Percentiles rank a stretch among this genome's conserved stretches.
These are phyloP conservation scores for Clonostachys rhizophaga DNA, from an alignment of 2,329 filamentous ascomycete genomes.

Conservation along the genomic window DNA sequence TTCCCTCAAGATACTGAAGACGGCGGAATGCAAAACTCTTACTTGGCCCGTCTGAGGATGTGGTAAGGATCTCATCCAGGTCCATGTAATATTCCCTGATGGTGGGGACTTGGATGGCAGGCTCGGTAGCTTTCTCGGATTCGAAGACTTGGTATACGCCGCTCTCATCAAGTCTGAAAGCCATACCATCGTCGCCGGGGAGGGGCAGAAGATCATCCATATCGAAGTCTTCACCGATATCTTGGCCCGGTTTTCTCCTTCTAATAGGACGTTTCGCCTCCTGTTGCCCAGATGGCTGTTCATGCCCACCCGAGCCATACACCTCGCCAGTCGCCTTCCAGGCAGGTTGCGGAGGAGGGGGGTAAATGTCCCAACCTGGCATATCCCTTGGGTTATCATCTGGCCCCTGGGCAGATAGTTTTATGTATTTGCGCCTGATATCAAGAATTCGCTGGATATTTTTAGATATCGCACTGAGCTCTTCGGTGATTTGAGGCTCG, in stretches of 20 bases:
- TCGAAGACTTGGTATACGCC: constrained; percentile 94
- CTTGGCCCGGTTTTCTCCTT: constrained; percentile 77
- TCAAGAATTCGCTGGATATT: constrained; percentile 91
- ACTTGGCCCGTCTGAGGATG: constrained; percentile 92
- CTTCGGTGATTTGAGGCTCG: constrained; percentile 76
- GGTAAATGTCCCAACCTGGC: constrained; percentile 81
- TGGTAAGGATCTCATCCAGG: constrained; percentile 76
- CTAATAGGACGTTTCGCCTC: constrained; percentile 43
- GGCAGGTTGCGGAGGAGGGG: constrained; percentile 83
- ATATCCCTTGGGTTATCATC: constrained; percentile 87
- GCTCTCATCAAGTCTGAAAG: constrained; percentile 73
- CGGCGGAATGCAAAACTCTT: constrained; percentile 97
- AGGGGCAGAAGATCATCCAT: constrained; percentile 73
- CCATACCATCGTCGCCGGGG: constrained; percentile 65
- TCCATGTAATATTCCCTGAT: constrained; percentile 96
- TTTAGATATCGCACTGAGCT: constrained; percentile 80
- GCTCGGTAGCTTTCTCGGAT: constrained; percentile 56
- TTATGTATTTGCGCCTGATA: constrained; percentile 82
- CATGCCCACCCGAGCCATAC: not conserved
- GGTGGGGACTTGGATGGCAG: constrained; percentile 81
- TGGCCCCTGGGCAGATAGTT: constrained; percentile 75
- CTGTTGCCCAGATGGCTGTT: constrained; percentile 3
- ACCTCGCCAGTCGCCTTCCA: constrained; percentile 48
- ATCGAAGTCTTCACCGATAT: constrained; percentile 90
- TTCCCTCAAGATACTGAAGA: constrained; percentile 91